Base-by-base conservation (phyloP, 192 early-diverging fungal genomes). In the Coemansia sp. region DNA sequence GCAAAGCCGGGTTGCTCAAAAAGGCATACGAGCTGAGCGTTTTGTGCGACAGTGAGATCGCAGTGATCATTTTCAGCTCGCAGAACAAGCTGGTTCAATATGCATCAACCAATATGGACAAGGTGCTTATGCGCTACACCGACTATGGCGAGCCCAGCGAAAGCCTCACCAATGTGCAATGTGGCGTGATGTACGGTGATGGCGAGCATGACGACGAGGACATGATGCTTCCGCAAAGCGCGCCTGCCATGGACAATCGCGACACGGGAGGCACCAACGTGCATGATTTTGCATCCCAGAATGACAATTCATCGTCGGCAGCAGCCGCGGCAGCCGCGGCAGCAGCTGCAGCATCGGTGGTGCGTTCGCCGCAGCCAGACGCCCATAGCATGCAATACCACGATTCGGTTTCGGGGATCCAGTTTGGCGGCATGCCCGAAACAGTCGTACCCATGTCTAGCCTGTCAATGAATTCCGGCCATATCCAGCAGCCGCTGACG, bases 21-120 rank as follows among this genome's bases (percentile, higher is more conserved):
- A 97, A 97, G 74, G 94, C 95, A 0, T 92, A 93, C 74, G 95
- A 97, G 68, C 84, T 97, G 20, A 88, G 85, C 51, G 91, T 96
- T 3, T 79, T 97, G 7, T 97, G 95, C 82, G 91, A 91, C 68
- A 93, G 92, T 80, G 91, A 97, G 67, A 92, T 97, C 30, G 94
- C 89, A 6, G 81, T 97, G 11, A 88, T 97, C 46, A 94, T 97
- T 63, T 96, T 97, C 80, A 94, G 88, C 72, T 87, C 82, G 16
- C 91, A 90, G 57, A 89, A 92, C 77, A 96, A 96, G 65, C 78
- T 98, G 8, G 88, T 94, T 35, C 92, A 96, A 70, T 98, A 93
- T 69, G 87, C 93, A 1, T 89, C 86, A 21, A 87, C 89, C 23
- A 93, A 98, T 58, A 98, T 98, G 79, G 95, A 98, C 71, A 83